phyloP scores from a whole-genome alignment of 805 yeast species.

The Komagataella pseudopastoris region DNA sequence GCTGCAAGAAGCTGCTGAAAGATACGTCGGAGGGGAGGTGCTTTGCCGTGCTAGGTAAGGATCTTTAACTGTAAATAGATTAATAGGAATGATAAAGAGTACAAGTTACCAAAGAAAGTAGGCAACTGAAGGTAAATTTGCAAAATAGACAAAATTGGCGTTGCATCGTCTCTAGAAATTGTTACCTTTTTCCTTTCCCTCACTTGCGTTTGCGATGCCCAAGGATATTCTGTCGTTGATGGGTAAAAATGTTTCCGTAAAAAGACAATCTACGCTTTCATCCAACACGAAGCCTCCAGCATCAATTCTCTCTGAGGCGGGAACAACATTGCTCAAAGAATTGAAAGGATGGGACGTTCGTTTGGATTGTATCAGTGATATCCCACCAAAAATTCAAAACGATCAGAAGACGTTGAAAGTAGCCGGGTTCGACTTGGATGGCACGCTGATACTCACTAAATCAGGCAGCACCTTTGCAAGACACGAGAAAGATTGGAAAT shows the following conservation, averaged over 20 bases:
- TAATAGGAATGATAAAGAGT: not conserved
- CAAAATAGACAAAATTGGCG: too few relatives aligned
- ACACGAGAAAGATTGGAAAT: constrained; percentile 63
- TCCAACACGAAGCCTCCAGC: not conserved
- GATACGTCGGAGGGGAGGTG: constrained; percentile 60
- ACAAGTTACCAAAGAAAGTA: not conserved
- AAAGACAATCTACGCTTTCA: not conserved
- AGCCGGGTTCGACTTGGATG: constrained; percentile 81
- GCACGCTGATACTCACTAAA: constrained; percentile 56
- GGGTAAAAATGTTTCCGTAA: not conserved
- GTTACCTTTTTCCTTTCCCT: not conserved
- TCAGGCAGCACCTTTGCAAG: constrained; percentile 46
- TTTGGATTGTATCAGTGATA: not conserved
- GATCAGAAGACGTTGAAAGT: constrained; percentile 17
- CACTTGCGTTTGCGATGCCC: not conserved
- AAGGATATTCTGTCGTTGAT: not conserved
- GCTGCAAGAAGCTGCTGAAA: constrained; percentile 75
- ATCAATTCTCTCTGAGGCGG: not conserved
- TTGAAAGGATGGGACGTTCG: not conserved
- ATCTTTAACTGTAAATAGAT: constrained; percentile 3
- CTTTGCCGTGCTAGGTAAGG: constrained; percentile 57
- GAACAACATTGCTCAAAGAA: not conserved
- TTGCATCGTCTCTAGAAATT: not conserved
- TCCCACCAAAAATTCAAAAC: not conserved
- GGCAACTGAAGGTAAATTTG: not conserved